A percentile compares a stretch with the other conserved stretches of the same genome.
Conservation (phyloP, 2,329 filamentous ascomycete genomes). For the Fusarium circinatum region DNA sequence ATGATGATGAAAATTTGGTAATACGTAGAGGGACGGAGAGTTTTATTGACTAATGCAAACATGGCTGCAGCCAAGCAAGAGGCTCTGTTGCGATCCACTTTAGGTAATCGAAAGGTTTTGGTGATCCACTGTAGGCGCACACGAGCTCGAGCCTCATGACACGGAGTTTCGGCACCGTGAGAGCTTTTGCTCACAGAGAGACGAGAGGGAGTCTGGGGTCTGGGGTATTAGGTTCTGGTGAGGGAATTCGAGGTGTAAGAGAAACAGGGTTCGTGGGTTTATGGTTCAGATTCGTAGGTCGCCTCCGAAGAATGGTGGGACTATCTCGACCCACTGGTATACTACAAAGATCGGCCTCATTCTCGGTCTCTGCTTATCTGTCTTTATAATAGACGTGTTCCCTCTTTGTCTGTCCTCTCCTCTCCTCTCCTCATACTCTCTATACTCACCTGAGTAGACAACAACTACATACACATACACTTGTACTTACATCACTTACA, state of each 20-base stretch:
- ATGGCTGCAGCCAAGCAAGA: constrained; percentile 34
- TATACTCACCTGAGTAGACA: neutral
- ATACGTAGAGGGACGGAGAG: constrained; percentile 4
- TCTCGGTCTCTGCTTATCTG: constrained; percentile 33
- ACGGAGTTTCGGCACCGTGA: constrained; percentile 32
- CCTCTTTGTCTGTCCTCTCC: neutral
- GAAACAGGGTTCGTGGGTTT: constrained; percentile 16
- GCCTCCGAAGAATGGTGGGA: constrained; percentile 13
- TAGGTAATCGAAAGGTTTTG: constrained; percentile 32
- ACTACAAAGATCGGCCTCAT: constrained; percentile 34
- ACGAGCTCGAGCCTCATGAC: constrained; percentile 28
- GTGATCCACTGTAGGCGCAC: constrained; percentile 12
- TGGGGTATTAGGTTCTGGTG: constrained; percentile 28
- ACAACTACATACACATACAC: neutral
- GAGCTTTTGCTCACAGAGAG: neutral
- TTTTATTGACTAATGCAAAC: constrained; percentile 38
- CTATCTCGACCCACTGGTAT: constrained; percentile 14
- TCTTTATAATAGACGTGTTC: constrained; percentile 1
- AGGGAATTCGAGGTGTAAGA: constrained; percentile 28
- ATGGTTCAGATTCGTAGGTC: neutral
- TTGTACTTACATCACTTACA: neutral
- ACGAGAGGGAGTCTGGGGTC: constrained; percentile 11
- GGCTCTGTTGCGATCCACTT: constrained; percentile 32
- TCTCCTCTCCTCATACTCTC: neutral
- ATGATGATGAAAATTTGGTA: neutral